These are phyloP conservation scores for Dictyostelium purpureum DNA, from an alignment of 78 protist genomes.

Conservation along the genomic window DNA sequence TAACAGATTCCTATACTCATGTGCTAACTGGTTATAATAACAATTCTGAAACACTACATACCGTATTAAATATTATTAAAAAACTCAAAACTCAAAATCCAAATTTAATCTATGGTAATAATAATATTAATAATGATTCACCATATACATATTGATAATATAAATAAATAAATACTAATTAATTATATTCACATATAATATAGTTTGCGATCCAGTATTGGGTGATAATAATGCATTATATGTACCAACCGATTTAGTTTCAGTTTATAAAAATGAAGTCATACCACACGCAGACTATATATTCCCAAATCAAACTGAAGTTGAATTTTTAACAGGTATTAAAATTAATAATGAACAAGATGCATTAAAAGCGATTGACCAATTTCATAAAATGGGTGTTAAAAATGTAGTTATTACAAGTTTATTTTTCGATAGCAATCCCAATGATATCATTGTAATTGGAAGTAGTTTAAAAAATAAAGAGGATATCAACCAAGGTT, in stretches of 20 bases:
- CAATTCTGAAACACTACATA: conserved; percentile 36
- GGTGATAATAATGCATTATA: conserved; percentile 90
- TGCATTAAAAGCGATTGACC: conserved; percentile 53
- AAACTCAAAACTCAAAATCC: conserved; percentile 58
- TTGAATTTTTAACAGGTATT: conserved; percentile 75
- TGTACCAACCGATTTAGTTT: conserved; percentile 78
- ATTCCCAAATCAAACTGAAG: conserved; percentile 90
- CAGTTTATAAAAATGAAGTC: conserved; percentile 58
- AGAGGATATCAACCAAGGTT: neutral
- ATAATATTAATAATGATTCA: neutral
- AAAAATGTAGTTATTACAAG: conserved; percentile 84
- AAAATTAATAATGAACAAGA: conserved; percentile 52
- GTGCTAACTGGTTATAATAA: conserved; percentile 90
- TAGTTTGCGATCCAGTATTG: conserved; percentile 87
- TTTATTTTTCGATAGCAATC: neutral
- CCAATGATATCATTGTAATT: conserved; percentile 34
- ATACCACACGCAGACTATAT: conserved; percentile 76
- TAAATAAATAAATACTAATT: neutral
- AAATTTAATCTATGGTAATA: conserved; percentile 65
- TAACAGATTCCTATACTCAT: conserved; percentile 62
- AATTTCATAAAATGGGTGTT: conserved; percentile 73
- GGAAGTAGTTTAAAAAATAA: conserved; percentile 30
- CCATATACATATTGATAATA: neutral
- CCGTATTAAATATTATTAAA: conserved; percentile 41
- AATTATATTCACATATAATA: neutral